Conservation (phyloP, 1,139 yeast species). For the Eremothecium gossypii region DNA sequence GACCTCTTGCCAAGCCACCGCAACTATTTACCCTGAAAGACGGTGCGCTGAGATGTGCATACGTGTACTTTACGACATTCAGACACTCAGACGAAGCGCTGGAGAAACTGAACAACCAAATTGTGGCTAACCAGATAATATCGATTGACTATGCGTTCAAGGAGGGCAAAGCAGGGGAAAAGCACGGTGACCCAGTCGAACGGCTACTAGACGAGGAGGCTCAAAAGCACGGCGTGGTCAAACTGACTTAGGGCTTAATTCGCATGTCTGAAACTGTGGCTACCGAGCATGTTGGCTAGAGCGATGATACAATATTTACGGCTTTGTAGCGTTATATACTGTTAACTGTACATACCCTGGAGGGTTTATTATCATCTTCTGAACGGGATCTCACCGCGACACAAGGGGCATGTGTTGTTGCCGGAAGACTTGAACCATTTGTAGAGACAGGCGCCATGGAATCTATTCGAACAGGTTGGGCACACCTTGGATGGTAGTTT, state of each 20-base stretch:
- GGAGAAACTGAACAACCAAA: conserved; percentile 56
- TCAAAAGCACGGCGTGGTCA: conserved; percentile 28
- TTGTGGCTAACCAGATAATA: conserved; percentile 58
- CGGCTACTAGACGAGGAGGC: conserved; percentile 67
- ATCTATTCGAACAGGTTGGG: conserved; percentile 82
- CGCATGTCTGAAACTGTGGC: conserved; percentile 3
- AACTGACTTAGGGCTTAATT: not conserved
- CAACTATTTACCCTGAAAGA: conserved; percentile 43
- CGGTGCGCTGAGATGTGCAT: conserved; percentile 53
- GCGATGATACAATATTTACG: conserved; percentile 18
- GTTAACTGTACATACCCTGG: not conserved
- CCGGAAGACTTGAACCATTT: conserved; percentile 97
- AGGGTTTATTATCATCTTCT: conserved; percentile 21
- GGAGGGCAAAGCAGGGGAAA: conserved; percentile 43
- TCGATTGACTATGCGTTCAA: conserved; percentile 65
- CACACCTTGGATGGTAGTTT: conserved; percentile 85
- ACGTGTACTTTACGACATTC: conserved; percentile 51
- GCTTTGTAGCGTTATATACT: conserved; percentile 1
- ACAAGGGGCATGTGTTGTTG: conserved; percentile 84
- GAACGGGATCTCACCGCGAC: conserved; percentile 70
- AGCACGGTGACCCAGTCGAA: conserved; percentile 78
- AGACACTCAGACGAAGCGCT: conserved; percentile 67
- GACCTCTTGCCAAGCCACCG: conserved; percentile 48
- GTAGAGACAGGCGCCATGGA: conserved; percentile 94
- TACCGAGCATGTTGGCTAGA: conserved; percentile 10